phyloP scores from a whole-genome alignment of 108 stramenopile genomes.

The Pseudonitzschia pungens region DNA sequence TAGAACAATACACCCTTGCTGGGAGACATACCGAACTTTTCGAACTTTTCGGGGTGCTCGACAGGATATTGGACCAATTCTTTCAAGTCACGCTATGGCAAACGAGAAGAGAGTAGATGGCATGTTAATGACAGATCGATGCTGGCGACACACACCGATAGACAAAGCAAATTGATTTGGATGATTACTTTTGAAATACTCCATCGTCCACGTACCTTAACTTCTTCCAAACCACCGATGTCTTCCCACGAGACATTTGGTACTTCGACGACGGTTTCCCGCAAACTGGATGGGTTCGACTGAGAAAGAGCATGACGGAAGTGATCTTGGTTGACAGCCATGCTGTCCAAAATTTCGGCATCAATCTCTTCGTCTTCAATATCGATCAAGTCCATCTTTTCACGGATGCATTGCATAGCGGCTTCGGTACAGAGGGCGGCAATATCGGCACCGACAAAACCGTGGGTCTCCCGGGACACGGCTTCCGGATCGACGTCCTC shows the following conservation, averaged over 20 bases:
- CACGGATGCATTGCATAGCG: conserved; percentile 99
- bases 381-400: conserved; percentile 99
- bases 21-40: conserved; percentile 99
- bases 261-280: conserved; percentile 99
- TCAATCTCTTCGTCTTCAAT: conserved; percentile 99
- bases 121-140: not conserved
- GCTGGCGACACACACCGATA: not conserved
- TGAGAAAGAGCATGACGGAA: conserved; percentile 95
- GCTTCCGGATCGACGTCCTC: conserved; percentile 98
- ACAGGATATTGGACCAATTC: conserved; percentile 99
- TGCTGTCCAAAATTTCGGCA: conserved; percentile 98
- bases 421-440: conserved; percentile 99
- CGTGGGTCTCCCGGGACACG: conserved; percentile 97
- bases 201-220: conserved; percentile 74
- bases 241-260: conserved; percentile 98
- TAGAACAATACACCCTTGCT: conserved; percentile 99
- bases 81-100: conserved; percentile 93
- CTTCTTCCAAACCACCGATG: conserved; percentile 98
- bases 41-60: conserved; percentile 99
- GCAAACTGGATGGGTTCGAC: conserved; percentile 97
- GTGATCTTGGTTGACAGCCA: conserved; percentile 99
- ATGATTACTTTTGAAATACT: not conserved
- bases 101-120: not conserved
- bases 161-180: not conserved
- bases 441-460: conserved; percentile 99